phyloP scores from a whole-genome alignment of 2,329 filamentous ascomycete species.

The Microsporum audouinii region DNA sequence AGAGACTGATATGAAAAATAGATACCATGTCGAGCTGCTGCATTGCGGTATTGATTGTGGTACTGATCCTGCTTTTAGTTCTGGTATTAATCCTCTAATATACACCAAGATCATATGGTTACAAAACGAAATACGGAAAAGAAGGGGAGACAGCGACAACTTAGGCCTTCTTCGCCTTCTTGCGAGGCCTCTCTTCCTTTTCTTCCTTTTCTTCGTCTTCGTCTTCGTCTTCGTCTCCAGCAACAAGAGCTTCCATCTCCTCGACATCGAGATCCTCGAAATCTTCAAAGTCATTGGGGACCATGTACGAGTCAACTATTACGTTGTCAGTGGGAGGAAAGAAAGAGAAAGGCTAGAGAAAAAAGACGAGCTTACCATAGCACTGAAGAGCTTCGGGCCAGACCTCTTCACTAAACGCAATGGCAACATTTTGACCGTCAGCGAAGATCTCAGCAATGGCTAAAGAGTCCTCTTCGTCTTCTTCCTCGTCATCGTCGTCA shows the following conservation, averaged over 20 bases:
- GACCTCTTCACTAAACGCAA: slow-evolving; percentile 72
- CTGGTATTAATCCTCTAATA: slow-evolving; percentile 56
- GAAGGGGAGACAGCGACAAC: neutral
- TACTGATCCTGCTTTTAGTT: slow-evolving; percentile 75
- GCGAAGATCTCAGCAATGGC: slow-evolving; percentile 74
- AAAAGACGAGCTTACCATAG: slow-evolving; percentile 56
- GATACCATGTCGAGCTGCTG: slow-evolving; percentile 74
- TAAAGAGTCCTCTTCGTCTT: slow-evolving; percentile 51
- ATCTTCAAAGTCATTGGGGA: slow-evolving; percentile 47
- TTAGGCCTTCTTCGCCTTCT: slow-evolving; percentile 17
- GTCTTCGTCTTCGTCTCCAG: slow-evolving; percentile 40
- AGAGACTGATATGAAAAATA: slow-evolving; percentile 24
- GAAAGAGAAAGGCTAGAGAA: neutral
- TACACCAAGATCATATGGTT: slow-evolving; percentile 14
- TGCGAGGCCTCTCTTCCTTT: slow-evolving; percentile 24
- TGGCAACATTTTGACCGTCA: slow-evolving; percentile 71
- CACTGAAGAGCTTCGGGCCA: slow-evolving; percentile 83
- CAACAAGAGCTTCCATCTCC: slow-evolving; percentile 28
- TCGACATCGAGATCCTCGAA: slow-evolving; percentile 43
- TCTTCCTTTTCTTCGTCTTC: slow-evolving; percentile 37
- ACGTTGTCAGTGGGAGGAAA: slow-evolving; percentile 17
- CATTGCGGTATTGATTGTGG: slow-evolving; percentile 76
- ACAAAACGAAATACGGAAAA: slow-evolving; percentile 7
- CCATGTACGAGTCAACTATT: slow-evolving; percentile 58
- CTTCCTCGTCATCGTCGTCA: slow-evolving; percentile 47